These are phyloP conservation scores for Catharanthus roseus DNA, from an alignment of 257 asterid species.

Conservation along the genomic window DNA sequence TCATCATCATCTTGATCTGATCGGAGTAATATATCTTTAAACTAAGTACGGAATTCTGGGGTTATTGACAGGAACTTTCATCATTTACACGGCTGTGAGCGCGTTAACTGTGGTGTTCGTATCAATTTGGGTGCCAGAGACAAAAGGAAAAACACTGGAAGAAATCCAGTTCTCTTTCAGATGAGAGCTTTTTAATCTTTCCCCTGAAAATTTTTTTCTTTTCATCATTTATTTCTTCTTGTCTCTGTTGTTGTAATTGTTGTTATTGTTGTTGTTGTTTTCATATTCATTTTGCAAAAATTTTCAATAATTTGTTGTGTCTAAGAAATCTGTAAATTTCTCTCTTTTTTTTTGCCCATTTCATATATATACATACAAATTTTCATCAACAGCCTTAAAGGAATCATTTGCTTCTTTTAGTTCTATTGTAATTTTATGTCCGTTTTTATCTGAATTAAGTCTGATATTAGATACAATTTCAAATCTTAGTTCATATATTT, in stretches of 20 bases:
- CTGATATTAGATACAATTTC: too few relatives aligned
- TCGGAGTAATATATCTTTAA: not conserved
- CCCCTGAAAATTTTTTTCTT: not conserved
- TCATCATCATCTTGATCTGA: not conserved
- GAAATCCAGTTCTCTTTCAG: conserved; percentile 73
- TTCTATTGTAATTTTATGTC: not conserved
- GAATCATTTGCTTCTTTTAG: not conserved
- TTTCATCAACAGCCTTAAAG: not conserved
- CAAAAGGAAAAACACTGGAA: conserved; percentile 77
- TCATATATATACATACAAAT: not conserved
- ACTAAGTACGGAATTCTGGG: not conserved
- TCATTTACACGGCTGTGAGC: conserved; percentile 40
- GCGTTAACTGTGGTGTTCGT: conserved; percentile 43
- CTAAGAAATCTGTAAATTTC: not conserved
- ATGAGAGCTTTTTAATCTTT: conserved; percentile 22
- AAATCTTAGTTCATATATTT: too few relatives aligned
- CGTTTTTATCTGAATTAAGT: too few relatives aligned
- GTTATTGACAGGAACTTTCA: conserved; percentile 59
- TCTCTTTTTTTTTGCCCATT: not conserved
- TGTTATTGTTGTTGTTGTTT: not conserved
- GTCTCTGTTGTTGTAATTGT: not conserved
- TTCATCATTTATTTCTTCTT: not conserved
- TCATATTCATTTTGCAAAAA: conserved; percentile 8
- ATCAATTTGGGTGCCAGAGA: conserved; percentile 71
- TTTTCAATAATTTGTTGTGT: not conserved